Evolutionary conservation across 768 basidiomycete genomes (phyloP), one percentile per base, ranked within the genome.

Genomic region (Sarcodon sp.): DNA sequence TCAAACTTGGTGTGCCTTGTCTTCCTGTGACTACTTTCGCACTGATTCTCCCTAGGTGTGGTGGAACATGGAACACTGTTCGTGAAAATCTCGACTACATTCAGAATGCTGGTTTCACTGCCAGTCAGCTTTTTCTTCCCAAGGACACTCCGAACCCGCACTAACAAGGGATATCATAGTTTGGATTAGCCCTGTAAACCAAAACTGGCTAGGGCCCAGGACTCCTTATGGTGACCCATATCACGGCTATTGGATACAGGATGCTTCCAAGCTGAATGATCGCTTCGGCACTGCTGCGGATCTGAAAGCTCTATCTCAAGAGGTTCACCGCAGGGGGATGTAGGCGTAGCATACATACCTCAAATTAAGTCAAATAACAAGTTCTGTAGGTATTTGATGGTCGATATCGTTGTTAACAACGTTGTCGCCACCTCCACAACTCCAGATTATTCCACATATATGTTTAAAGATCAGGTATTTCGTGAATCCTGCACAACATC

Each of bases 381-480:
- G 47, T 46, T 15, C 34, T 27, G 15, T 43, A 72, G 70, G 79
- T 88, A 81, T 61, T 67, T 91, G 52, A 90, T 89, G 86, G 79
- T 90, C 44, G 88, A 91, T 57, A 64, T 86, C 33, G 84, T 92
- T 35, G 77, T 85, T 33, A 92, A 92, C 62, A 85, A 91, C 61
- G 87, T 93, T 45, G 89, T 88, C 72, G 66, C 82, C 1, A 75
- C 78, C 3, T 74, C 77, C 3, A 68, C 65, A 34, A 74, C 67
- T 6, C 83, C 84, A 12, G 76, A 82, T 59, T 73, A 75, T 51
- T 82, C 82, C 9, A 64, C 62, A 0, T 87, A 76, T 61, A 72
- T 81, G 62, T 84, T 87, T 69, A 81, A 79, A 57, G 69, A 81
- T 31, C 49, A 69, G 57, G 83, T 79, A 31, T 27, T 27, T 2